Evolutionary conservation across 495 filamentous ascomycete genomes (phyloP), one percentile per base, ranked within the genome.

Genomic region (Neurospora pannonica): DNA sequence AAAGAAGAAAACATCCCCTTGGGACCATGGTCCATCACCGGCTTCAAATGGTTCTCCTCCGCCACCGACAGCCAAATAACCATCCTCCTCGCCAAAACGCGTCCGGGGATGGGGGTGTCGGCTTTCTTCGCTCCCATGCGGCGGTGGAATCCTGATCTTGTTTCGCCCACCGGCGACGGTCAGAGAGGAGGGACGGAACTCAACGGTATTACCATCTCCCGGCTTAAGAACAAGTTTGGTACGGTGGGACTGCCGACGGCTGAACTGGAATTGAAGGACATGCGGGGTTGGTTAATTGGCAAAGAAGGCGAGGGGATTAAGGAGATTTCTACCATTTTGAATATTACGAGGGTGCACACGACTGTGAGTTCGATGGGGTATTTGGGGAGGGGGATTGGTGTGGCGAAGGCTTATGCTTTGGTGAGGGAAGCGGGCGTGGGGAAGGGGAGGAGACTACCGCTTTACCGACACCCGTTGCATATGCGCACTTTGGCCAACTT

Each of bases 41-140:
- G 92, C 11, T 93, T 92, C 84, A 93, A 94, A 76, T 93, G 91
- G 87, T 94, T 94, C 81, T 92, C 90, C 4, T 90, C 88, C 1
- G 92, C 92, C 0, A 93, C 91, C 1, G 92, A 94, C 82, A 87
- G 90, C 2, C 84, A 92, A 72, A 88, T 92, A 83, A 84, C 90
- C 21, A 84, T 94, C 15, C 81, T 92, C n/a, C 87, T 94, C 4
- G 92, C 92, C n/a, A 88, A 87, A 74, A 91, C 89, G 0, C 81
- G 84, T 0, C 81, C 80, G 9, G 80, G 75, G 19, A 86, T 84
- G 24, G 83, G 86, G 24, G 82, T 94, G 1, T 89, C 87, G 74
- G 87, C 90, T 3, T 94, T 94, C 82, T 87, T 89, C 62, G 90
- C 89, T 4, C 92, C 92, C 0, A 89, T 90, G 78, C 84, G 87